Evolutionary conservation across 176 grass and related monocot species (phyloP), one percentile per base, ranked within the genome.

Genomic region (Oryza longistaminata): DNA sequence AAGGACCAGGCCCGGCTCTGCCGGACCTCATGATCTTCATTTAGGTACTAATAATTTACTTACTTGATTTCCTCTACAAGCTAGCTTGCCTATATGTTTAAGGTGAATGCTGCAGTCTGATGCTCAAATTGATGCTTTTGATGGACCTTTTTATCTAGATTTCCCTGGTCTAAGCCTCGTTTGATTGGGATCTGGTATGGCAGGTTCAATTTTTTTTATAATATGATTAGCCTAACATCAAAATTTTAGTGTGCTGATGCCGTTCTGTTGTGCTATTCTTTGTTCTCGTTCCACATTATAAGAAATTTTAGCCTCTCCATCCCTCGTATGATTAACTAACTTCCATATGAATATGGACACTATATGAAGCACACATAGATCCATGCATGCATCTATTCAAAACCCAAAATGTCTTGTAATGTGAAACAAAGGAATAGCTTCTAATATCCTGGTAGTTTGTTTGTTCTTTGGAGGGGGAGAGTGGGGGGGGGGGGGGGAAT

Each of bases 1-100:
- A 81, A 86, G 12, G 90, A 97, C 68, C 67, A 92, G 49, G 78
- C 85, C 11, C 82, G 93, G 68, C 43, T 90, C 70, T 98, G 46
- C 89, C 89, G 5, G 93, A 98, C n/a, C 76, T 88, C 85, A 11
- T 94, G 88, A 92, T 65, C 2, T 37, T 31, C 29, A 31, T 31
- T 73, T 26, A 64, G 84, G 88, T 86, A 33, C 16, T 40, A 40
- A 40, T 31, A 31, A 31, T 31, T 40, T 40, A 49, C 35, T 17
- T 24, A 37, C 17, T 53, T 19, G 0, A 5, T 6, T 53, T 5
- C 50, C 39, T 24, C 27, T 9, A 0, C 17, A 45, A 26, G 17
- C 43, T 83, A 42, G 39, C 27, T 70, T 49, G 6, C 37, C 13
- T 82, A 7, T 66, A 24, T n/a, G 73, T 2, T 24, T 3, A 9